phyloP scores from a whole-genome alignment of 192 early-diverging fungal genomes.

The Pilobolus umbonatus region DNA sequence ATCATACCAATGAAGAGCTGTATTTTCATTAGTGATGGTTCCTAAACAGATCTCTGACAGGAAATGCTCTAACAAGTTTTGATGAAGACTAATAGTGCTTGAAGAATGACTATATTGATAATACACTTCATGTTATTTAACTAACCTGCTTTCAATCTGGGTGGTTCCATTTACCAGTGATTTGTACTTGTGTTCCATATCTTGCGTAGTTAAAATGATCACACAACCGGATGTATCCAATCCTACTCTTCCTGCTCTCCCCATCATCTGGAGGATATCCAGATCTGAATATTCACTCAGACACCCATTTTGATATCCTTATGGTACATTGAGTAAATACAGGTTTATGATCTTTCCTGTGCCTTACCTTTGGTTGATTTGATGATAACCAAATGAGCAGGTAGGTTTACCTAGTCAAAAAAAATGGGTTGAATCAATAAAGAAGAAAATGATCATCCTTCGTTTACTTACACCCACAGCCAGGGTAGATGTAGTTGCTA shows the following conservation, averaged over 20 bases:
- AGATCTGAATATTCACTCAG: slow-evolving; percentile 56
- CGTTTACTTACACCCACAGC: slow-evolving; percentile 52
- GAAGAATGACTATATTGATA: background rate
- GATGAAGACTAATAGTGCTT: slow-evolving; percentile 27
- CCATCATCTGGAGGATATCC: slow-evolving; percentile 77
- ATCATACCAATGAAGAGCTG: slow-evolving; percentile 52
- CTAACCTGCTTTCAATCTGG: slow-evolving; percentile 62
- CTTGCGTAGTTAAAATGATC: slow-evolving; percentile 55
- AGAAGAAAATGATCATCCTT: no score
- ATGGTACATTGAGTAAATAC: background rate
- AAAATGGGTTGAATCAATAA: no score
- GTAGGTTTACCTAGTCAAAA: slow-evolving; percentile 57
- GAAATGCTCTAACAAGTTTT: slow-evolving; percentile 65
- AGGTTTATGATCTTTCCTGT: background rate
- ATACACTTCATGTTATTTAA: background rate
- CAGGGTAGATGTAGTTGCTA: slow-evolving; percentile 68
- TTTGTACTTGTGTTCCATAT: slow-evolving; percentile 44
- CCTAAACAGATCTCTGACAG: slow-evolving; percentile 66
- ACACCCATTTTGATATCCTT: slow-evolving; percentile 41
- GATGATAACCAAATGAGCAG: slow-evolving; percentile 71
- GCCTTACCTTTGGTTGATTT: slow-evolving; percentile 54
- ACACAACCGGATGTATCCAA: slow-evolving; percentile 63
- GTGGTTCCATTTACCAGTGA: slow-evolving; percentile 48
- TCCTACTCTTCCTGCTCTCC: slow-evolving; percentile 64
- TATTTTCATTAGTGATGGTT: slow-evolving; percentile 41